These are phyloP conservation scores for Colletotrichum sp. DNA, from an alignment of 2,329 filamentous ascomycete species.

Conservation along the genomic window DNA sequence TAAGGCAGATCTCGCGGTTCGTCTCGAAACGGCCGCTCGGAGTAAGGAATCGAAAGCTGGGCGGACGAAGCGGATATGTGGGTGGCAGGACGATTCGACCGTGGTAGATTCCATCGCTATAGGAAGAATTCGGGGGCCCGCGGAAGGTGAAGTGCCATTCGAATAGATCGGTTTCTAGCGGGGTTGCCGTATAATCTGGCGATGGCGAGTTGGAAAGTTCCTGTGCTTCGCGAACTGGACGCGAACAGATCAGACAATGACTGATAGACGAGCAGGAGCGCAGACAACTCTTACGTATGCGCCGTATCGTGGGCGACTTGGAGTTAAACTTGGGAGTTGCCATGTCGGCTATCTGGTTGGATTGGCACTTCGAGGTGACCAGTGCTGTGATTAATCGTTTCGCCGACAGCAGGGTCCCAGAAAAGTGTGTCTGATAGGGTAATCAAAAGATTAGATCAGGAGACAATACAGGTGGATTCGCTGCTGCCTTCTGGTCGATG, in stretches of 20 bases:
- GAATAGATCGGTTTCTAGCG: conserved; percentile 88
- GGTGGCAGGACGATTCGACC: conserved; percentile 91
- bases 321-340: conserved; percentile 64
- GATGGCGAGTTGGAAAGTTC: conserved; percentile 84
- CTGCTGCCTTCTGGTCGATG: not conserved
- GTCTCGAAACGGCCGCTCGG: conserved; percentile 93
- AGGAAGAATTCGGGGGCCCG: conserved; percentile 82
- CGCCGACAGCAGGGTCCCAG: not conserved
- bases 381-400: not conserved
- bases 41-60: conserved; percentile 94
- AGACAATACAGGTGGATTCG: not conserved
- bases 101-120: conserved; percentile 87
- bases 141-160: conserved; percentile 99
- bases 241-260: not conserved
- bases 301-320: conserved; percentile 83
- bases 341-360: conserved; percentile 34
- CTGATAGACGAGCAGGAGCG: conserved; percentile 9
- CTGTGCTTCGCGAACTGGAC: conserved; percentile 84
- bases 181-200: conserved; percentile 83
- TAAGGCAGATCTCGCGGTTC: conserved; percentile 95
- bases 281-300: conserved; percentile 66
- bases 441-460: not conserved
- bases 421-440: too few species aligned
- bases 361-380: not conserved
- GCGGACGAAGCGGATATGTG: conserved; percentile 88